Percentiles rank a stretch among this genome's conserved stretches.
Evolutionary conservation across 495 filamentous ascomycete species (phyloP).

Genomic region (Penicillium malachiteum): DNA sequence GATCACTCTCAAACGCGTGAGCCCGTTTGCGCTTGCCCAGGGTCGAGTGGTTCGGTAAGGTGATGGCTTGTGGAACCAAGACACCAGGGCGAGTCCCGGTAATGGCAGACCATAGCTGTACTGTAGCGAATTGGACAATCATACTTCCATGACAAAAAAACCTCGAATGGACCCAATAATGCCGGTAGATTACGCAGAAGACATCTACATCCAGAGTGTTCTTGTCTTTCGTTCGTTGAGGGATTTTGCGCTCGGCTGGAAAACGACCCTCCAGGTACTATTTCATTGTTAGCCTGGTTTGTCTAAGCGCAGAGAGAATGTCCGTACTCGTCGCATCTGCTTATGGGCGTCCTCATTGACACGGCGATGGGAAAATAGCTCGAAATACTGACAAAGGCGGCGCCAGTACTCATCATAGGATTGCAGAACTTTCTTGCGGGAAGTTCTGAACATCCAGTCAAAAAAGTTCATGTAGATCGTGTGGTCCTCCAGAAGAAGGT

Average conservation of each 20-base stretch:
- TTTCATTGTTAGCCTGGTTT: not conserved
- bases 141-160: constrained; percentile 25
- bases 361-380: too few species aligned
- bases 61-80: constrained; percentile 25
- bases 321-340: too few species aligned
- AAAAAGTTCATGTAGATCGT: too few species aligned
- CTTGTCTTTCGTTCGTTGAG: constrained; percentile 5
- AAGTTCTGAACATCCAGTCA: too few species aligned
- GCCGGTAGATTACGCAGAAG: constrained; percentile 9
- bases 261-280: not conserved
- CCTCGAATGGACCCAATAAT: constrained; percentile 7
- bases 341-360: too few species aligned
- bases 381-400: too few species aligned
- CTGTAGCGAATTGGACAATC: constrained; percentile 26
- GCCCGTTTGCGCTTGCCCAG: constrained; percentile 19
- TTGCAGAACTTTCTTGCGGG: too few species aligned
- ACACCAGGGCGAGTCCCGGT: constrained; percentile 28
- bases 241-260: constrained; percentile 4
- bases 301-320: too few species aligned
- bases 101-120: constrained; percentile 33
- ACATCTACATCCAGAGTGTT: constrained; percentile 9
- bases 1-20: constrained; percentile 26
- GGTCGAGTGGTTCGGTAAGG: constrained; percentile 11
- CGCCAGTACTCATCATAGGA: too few species aligned
- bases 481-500: too few species aligned